phyloP scores from a whole-genome alignment of 805 yeast species.

The Candida pini region DNA sequence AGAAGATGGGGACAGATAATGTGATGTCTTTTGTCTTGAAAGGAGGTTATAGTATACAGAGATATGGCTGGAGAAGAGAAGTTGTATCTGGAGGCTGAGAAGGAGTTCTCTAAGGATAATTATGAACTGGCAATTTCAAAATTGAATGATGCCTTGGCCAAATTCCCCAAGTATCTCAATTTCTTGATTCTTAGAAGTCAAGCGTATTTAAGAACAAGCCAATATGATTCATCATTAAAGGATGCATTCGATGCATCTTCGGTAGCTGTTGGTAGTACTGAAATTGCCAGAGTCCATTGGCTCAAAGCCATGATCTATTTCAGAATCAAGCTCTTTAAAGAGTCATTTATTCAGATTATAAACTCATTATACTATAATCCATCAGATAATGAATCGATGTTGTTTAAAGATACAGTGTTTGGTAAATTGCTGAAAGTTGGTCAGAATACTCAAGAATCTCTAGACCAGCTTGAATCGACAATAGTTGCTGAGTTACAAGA shows the following conservation, averaged over 20 bases:
- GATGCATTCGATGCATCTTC: slow-evolving; percentile 47
- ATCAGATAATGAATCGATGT: slow-evolving; percentile 39
- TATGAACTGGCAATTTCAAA: slow-evolving; percentile 38
- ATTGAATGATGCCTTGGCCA: slow-evolving; percentile 35
- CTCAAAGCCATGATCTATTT: slow-evolving; percentile 44
- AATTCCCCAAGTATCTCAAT: slow-evolving; percentile 39
- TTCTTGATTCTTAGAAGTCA: slow-evolving; percentile 47
- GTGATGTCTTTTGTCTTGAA: too few relatives aligned
- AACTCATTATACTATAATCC: slow-evolving; percentile 38
- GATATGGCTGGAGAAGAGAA: too few relatives aligned
- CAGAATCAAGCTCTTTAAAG: slow-evolving; percentile 34
- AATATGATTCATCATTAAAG: slow-evolving; percentile 42
- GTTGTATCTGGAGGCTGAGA: slow-evolving; percentile 34
- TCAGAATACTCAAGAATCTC: slow-evolving; percentile 20
- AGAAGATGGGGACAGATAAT: too few relatives aligned
- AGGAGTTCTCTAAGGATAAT: slow-evolving; percentile 39
- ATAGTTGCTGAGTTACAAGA: background rate
- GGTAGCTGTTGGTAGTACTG: slow-evolving; percentile 38
- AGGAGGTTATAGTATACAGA: too few relatives aligned
- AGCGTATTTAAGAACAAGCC: slow-evolving; percentile 40
- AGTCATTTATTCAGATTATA: slow-evolving; percentile 37
- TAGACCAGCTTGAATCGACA: background rate
- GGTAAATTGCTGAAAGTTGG: slow-evolving; percentile 29
- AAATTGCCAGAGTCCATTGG: slow-evolving; percentile 43
- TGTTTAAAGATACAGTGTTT: slow-evolving; percentile 41